phyloP scores from a whole-genome alignment of 2,329 filamentous ascomycete genomes.

The Penicillium nordicum region DNA sequence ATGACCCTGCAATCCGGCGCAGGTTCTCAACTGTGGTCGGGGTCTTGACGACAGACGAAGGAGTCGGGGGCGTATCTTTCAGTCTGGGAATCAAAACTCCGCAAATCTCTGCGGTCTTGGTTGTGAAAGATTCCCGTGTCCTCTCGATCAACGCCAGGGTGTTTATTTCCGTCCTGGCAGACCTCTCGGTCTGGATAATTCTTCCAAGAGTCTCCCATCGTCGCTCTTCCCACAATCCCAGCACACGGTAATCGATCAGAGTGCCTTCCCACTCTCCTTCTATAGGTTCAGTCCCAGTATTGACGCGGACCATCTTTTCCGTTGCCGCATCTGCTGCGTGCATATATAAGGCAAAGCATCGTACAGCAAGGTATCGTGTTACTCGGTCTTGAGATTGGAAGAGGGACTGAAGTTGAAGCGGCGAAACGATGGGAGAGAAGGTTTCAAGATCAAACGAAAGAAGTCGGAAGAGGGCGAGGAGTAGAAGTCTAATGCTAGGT shows the following conservation, averaged over 20 bases:
- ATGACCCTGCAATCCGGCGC: constrained; percentile 61
- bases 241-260: constrained; percentile 73
- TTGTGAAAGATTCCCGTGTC: constrained; percentile 48
- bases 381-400: constrained; percentile 58
- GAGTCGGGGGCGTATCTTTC: constrained; percentile 49
- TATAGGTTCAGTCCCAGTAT: constrained; percentile 63
- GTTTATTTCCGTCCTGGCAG: constrained; percentile 21
- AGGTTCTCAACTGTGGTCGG: constrained; percentile 71
- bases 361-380: constrained; percentile 76
- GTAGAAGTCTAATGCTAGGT: constrained; percentile 42
- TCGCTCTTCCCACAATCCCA: constrained; percentile 62
- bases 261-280: constrained; percentile 71
- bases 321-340: constrained; percentile 75
- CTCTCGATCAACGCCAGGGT: constrained; percentile 27
- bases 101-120: constrained; percentile 63
- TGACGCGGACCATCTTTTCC: constrained; percentile 65
- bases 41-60: constrained; percentile 63
- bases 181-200: constrained; percentile 24
- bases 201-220: constrained; percentile 46
- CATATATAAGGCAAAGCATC: constrained; percentile 75
- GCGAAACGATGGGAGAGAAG: constrained; percentile 64
- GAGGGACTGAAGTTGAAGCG: constrained; percentile 64
- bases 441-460: constrained; percentile 69
- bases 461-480: constrained; percentile 74
- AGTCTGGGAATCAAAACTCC: constrained; percentile 61